A percentile compares a stretch with the other conserved stretches of the same genome.
Evolutionary conservation across 108 stramenopile species (phyloP).

Genomic region (Cyclostephanos tholiformis): DNA sequence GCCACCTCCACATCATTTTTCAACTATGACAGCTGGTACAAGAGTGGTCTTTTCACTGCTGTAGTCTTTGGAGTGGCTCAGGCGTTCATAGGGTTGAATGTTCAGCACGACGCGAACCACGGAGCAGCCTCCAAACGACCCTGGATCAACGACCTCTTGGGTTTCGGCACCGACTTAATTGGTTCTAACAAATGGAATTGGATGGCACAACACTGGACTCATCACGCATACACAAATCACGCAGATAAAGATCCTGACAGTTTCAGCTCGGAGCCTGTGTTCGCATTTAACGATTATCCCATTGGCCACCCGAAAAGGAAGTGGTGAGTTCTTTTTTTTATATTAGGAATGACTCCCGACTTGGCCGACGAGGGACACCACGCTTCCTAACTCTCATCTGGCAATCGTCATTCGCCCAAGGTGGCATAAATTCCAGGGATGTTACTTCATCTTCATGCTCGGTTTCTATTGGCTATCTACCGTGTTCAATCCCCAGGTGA

Average conservation of each 20-base stretch:
- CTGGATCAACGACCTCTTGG: conserved; percentile 84
- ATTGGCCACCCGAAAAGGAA: conserved; percentile 67
- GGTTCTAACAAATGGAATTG: conserved; percentile 90
- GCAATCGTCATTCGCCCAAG: not conserved
- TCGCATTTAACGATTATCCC: conserved; percentile 88
- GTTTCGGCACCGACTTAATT: conserved; percentile 88
- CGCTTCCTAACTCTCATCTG: not conserved
- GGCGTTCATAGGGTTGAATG: conserved; percentile 89
- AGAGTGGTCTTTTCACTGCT: conserved; percentile 58
- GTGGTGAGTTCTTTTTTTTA: conserved; percentile 16
- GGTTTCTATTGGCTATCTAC: conserved; percentile 80
- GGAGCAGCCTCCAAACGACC: conserved; percentile 85
- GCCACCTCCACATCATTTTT: conserved; percentile 53
- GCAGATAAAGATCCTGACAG: conserved; percentile 79
- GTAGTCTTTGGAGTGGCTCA: conserved; percentile 76
- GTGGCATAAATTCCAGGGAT: conserved; percentile 75
- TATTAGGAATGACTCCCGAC: not conserved
- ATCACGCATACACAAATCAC: conserved; percentile 87
- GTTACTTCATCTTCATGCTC: conserved; percentile 71
- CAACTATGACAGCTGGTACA: conserved; percentile 21
- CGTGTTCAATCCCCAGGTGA: conserved; percentile 79
- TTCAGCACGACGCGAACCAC: conserved; percentile 96
- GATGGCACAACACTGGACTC: conserved; percentile 93
- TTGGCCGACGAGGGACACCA: not conserved
- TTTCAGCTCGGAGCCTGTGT: conserved; percentile 84